phyloP scores from a whole-genome alignment of 2,329 filamentous ascomycete species.

The Juglanconis oblonga region DNA sequence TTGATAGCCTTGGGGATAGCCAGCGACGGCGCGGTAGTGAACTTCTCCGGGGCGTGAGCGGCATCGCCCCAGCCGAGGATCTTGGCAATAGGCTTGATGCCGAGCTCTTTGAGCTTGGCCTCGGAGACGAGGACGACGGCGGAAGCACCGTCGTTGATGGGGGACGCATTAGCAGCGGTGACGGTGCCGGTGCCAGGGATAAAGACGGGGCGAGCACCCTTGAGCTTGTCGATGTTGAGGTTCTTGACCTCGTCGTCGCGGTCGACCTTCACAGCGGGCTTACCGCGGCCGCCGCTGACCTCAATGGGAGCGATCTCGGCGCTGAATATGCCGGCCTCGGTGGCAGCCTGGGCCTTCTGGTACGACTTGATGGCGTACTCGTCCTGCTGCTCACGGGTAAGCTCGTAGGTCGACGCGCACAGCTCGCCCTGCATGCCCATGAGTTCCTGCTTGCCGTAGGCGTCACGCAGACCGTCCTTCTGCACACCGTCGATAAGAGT shows the following conservation, averaged over 20 bases:
- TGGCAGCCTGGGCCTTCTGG: constrained; percentile 85
- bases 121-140: constrained; percentile 93
- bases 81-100: constrained; percentile 88
- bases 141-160: constrained; percentile 90
- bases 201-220: constrained; percentile 80
- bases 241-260: constrained; percentile 97
- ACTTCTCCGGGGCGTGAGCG: constrained; percentile 85
- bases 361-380: constrained; percentile 95
- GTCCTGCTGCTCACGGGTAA: constrained; percentile 85
- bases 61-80: constrained; percentile 98
- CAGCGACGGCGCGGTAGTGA: constrained; percentile 89
- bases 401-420: constrained; percentile 78
- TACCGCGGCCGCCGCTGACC: constrained; percentile 83
- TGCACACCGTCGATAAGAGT: constrained; percentile 85
- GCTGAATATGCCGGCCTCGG: constrained; percentile 76
- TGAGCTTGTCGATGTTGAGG: constrained; percentile 79
- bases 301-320: constrained; percentile 87
- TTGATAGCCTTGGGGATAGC: constrained; percentile 97
- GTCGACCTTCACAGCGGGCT: constrained; percentile 76
- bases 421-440: constrained; percentile 95
- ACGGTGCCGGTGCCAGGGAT: constrained; percentile 79
- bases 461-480: constrained; percentile 92
- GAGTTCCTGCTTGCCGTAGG: constrained; percentile 87
- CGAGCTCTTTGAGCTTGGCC: constrained; percentile 87
- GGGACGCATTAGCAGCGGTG: constrained; percentile 93